Percentiles rank a stretch among this genome's conserved stretches.
Conservation (phyloP, 2,329 filamentous ascomycete species). For the Aspergillus vadensis region DNA sequence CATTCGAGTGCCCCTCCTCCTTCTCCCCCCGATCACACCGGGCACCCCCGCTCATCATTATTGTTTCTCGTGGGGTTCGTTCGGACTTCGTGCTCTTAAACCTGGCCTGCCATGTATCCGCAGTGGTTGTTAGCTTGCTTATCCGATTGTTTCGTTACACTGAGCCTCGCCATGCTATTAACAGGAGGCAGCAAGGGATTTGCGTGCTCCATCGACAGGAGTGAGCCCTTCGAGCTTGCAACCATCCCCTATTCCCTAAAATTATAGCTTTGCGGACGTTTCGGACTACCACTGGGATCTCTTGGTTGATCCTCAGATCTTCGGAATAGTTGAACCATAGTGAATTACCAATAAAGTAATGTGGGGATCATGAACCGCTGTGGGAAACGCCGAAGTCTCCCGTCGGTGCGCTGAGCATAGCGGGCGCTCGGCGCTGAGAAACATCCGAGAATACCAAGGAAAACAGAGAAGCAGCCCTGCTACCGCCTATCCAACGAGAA, state of each 20-base stretch:
- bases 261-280: not conserved
- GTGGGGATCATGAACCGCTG: not conserved
- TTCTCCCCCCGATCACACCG: not conserved
- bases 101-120: not conserved
- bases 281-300: not conserved
- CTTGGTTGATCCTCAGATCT: not conserved
- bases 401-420: constrained; percentile 9
- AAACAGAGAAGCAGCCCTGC: constrained; percentile 8
- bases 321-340: not conserved
- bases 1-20: not conserved
- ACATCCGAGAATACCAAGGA: constrained; percentile 18
- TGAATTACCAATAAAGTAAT: not conserved
- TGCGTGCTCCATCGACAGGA: constrained; percentile 11
- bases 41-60: not conserved
- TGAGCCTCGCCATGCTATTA: not conserved
- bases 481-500: constrained; percentile 5
- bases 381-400: constrained; percentile 6
- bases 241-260: not conserved
- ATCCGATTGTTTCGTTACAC: not conserved
- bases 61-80: not conserved
- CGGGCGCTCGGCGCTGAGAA: constrained; percentile 24
- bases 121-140: not conserved
- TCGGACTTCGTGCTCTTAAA: not conserved
- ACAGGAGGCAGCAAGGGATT: constrained; percentile 12
- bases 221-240: constrained; percentile 7